phyloP scores from a whole-genome alignment of 768 basidiomycete genomes.

The Termitomyces sp. region DNA sequence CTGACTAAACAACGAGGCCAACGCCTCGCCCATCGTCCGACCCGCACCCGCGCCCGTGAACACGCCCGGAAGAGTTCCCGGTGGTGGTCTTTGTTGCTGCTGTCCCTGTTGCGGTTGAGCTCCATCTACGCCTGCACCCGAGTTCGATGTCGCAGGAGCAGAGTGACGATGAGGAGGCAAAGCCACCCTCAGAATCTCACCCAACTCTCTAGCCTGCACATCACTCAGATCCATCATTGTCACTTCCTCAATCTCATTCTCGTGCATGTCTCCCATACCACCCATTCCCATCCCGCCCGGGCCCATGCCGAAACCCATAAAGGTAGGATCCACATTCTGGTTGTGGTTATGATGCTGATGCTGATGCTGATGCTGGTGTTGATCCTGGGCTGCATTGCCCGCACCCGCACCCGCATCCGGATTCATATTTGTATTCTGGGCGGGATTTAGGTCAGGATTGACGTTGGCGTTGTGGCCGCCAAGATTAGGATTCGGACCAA shows the following conservation, averaged over 20 bases:
- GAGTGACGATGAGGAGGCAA: not conserved
- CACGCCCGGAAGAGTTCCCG: not conserved
- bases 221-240: slow-evolving; percentile 1
- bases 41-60: not conserved
- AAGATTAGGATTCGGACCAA: not conserved
- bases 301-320: not conserved
- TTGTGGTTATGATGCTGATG: not conserved
- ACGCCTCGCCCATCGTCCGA: not conserved
- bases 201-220: not conserved
- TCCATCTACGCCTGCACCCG: not conserved
- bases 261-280: not conserved
- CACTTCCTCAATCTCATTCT: not conserved
- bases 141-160: not conserved
- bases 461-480: not conserved
- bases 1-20: not conserved
- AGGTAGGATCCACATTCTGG: not conserved
- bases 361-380: not conserved
- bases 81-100: not conserved
- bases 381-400: not conserved
- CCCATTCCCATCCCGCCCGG: not conserved
- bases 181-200: not conserved
- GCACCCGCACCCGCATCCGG: not conserved
- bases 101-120: not conserved
- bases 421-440: not conserved
- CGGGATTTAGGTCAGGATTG: not conserved